phyloP scores from a whole-genome alignment of 148 eudicot genomes.

The Camellia granthamiana region DNA sequence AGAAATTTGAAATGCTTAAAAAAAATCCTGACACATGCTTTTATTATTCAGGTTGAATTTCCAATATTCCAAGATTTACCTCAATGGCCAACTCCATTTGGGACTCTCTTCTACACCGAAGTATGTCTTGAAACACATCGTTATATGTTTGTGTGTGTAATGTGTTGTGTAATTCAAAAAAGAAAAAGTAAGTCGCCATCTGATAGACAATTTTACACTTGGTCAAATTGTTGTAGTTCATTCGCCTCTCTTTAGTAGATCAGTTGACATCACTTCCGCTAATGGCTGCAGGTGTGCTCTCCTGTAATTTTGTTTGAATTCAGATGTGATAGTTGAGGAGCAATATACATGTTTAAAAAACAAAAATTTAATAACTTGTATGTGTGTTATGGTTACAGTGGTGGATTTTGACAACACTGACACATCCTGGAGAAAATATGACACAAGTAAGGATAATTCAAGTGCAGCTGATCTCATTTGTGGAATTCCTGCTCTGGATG shows the following conservation, averaged over 20 bases:
- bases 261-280: slow-evolving; percentile 57
- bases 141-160: background rate
- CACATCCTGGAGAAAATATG: slow-evolving; percentile 68
- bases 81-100: slow-evolving; percentile 68
- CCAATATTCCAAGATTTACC: slow-evolving; percentile 57
- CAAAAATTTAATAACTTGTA: background rate
- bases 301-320: slow-evolving; percentile 7
- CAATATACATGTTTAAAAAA: background rate
- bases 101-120: slow-evolving; percentile 49
- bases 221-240: slow-evolving; percentile 41
- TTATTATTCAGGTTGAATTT: slow-evolving; percentile 55
- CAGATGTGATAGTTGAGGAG: background rate
- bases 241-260: slow-evolving; percentile 54
- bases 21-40: background rate
- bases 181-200: background rate
- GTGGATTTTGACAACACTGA: slow-evolving; percentile 78
- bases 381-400: slow-evolving; percentile 35
- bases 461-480: background rate
- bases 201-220: background rate
- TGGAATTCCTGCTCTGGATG: background rate
- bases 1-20: background rate
- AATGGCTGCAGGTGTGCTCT: slow-evolving; percentile 59
- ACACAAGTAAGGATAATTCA: slow-evolving; percentile 44
- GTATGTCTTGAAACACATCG: slow-evolving; percentile 27
- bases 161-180: background rate